These are phyloP conservation scores for Chondrus crispus DNA, from an alignment of 23 red algal species.

Conservation along the genomic window DNA sequence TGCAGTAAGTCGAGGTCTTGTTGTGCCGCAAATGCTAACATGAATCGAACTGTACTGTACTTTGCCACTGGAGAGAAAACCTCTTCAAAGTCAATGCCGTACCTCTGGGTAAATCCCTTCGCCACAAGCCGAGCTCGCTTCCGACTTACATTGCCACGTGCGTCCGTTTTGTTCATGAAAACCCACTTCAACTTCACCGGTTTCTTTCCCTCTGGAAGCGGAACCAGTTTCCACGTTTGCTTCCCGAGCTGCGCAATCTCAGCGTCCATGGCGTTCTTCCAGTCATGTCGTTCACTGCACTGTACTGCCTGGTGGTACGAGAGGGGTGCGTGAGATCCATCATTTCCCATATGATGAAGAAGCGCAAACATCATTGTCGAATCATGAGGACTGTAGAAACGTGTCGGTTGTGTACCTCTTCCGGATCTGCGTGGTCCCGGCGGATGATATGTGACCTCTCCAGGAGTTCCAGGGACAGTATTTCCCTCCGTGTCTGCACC, in stretches of 20 bases:
- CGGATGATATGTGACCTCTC: too few species aligned
- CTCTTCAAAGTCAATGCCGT: not conserved
- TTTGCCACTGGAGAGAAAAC: not conserved
- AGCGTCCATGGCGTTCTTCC: not conserved
- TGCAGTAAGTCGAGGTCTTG: not conserved
- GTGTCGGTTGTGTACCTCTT: not conserved
- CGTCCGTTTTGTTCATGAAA: slow-evolving; percentile 6
- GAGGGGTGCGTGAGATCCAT: not conserved
- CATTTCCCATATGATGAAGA: not conserved
- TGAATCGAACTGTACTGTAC: not conserved
- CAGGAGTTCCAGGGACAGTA: too few species aligned
- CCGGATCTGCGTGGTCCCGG: too few species aligned
- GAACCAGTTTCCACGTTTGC: not conserved
- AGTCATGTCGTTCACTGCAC: not conserved
- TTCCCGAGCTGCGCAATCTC: not conserved
- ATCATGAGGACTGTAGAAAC: not conserved
- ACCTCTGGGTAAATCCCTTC: not conserved
- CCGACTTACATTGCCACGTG: not conserved
- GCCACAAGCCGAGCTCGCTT: not conserved
- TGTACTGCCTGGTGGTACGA: not conserved
- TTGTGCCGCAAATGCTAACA: not conserved
- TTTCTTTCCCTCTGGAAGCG: not conserved
- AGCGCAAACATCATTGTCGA: not conserved
- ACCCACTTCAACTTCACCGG: not conserved
- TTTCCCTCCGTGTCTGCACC: too few species aligned